Base-by-base conservation (phyloP, 1,284 basidiomycete genomes). In the Exobasidium rhododendri region DNA sequence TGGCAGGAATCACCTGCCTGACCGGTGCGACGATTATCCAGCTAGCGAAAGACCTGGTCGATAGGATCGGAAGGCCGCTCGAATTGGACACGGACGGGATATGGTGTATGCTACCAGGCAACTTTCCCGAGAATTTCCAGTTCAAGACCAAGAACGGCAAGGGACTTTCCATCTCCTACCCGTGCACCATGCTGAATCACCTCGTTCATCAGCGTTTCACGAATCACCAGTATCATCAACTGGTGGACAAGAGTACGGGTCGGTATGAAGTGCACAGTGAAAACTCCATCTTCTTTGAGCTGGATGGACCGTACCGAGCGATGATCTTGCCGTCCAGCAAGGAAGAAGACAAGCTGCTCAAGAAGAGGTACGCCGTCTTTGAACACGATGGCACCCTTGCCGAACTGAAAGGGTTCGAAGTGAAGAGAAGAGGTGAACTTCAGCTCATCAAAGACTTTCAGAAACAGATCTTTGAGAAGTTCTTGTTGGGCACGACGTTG, bases 401-500 rank as follows among this genome's bases (percentile, higher is more conserved):
- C 1, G 96, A 98, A 80, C 83, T 99, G 72, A 98, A 99, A 79
- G 96, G 96, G 0, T 99, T 99, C 82, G 96, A 98, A 79, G 94
- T 99, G 68, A 99, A 99, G 82, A 90, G 96, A 62, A 86, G 96
- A 58, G 96, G 96, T 50, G 96, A 99, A 81, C 84, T 98, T 58
- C 96, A 98, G 77, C 87, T 99, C 75, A 96, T 99, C 88, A 99
- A 99, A 83, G 96, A 94, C 72, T 99, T 99, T 85, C 96, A 99
- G 80, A 92, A 92, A 4, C 92, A 96, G 75, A 92, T 99, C 75
- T 99, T 99, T 80, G 93, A 96, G 82, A 94, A 91, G 78, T 99
- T 98, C 83, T 82, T 98, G 52, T 86, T 97, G 0, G 96, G 96
- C 0, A 84, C 86, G 0, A 97, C 94, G 0, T 91, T 91, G 0